Evolutionary conservation across 2,329 filamentous ascomycete genomes (phyloP).

Genomic region (Venturia asperata): DNA sequence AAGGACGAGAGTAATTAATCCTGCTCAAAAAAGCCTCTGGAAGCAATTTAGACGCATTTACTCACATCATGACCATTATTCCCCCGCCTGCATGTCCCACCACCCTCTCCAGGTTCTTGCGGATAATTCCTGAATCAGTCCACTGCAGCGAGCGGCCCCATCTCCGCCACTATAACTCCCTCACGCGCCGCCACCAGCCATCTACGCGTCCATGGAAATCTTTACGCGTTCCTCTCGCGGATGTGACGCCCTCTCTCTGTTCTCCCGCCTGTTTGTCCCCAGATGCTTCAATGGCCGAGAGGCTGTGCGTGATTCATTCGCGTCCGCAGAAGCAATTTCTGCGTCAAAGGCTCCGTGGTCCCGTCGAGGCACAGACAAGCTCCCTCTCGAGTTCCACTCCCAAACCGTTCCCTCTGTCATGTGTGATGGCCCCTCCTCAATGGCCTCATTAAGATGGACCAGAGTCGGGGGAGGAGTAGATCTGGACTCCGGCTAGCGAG

Average conservation of each 20-base stretch:
- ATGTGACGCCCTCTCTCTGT: neutral
- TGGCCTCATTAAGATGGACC: neutral
- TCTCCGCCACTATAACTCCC: neutral
- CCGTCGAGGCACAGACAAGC: constrained; percentile 4
- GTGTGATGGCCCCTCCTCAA: neutral
- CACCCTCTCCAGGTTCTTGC: neutral
- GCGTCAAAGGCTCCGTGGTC: neutral
- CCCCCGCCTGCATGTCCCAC: neutral
- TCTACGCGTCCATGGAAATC: neutral
- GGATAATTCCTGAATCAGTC: constrained; percentile 2
- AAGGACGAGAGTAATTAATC: neutral
- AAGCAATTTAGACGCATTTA: constrained; percentile 5
- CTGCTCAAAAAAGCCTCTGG: neutral
- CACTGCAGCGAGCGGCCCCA: neutral
- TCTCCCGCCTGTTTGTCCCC: neutral
- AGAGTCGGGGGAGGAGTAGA: constrained; percentile 4
- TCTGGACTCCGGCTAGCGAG: neutral
- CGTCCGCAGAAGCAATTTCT: constrained; percentile 4
- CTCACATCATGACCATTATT: neutral
- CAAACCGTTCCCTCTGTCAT: neutral
- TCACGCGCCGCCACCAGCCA: neutral
- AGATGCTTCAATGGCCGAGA: neutral
- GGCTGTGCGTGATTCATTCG: neutral
- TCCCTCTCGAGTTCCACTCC: neutral
- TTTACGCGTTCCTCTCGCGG: constrained; percentile 2